Conservation (phyloP, 2,329 filamentous ascomycete species). For the Aspergillus sp. region DNA sequence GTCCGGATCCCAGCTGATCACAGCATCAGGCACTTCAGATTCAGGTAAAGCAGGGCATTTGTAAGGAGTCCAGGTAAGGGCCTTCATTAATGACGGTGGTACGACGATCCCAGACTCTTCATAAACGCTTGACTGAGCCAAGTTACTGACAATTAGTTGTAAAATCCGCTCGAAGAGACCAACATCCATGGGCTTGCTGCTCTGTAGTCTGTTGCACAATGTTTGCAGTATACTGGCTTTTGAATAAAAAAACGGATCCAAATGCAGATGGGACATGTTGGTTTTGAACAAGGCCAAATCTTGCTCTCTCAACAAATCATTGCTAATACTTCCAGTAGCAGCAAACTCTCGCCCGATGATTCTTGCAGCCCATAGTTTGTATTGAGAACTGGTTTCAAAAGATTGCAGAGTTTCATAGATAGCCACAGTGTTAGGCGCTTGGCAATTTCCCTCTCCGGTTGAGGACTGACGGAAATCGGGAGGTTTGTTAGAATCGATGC, state of each 20-base stretch:
- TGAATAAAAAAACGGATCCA: slow-evolving; percentile 43
- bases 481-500: slow-evolving; percentile 69
- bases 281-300: slow-evolving; percentile 26
- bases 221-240: slow-evolving; percentile 63
- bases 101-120: slow-evolving; percentile 38
- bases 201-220: slow-evolving; percentile 62
- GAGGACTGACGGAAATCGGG: slow-evolving; percentile 62
- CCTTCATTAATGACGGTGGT: slow-evolving; percentile 37
- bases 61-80: slow-evolving; percentile 45
- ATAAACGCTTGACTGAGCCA: slow-evolving; percentile 29
- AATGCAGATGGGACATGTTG: slow-evolving; percentile 3
- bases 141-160: slow-evolving; percentile 41
- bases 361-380: slow-evolving; percentile 80
- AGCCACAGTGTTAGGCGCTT: slow-evolving; percentile 61
- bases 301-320: slow-evolving; percentile 48
- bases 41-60: slow-evolving; percentile 35
- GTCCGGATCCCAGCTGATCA: slow-evolving; percentile 19
- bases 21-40: slow-evolving; percentile 13
- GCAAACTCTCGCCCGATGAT: slow-evolving; percentile 83
- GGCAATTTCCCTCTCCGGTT: slow-evolving; percentile 65
- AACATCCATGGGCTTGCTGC: slow-evolving; percentile 50
- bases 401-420: slow-evolving; percentile 75
- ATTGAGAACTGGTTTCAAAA: slow-evolving; percentile 64
- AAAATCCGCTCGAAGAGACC: slow-evolving; percentile 47
- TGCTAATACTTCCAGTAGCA: slow-evolving; percentile 63